Evolutionary conservation across 345 rosid genomes (phyloP).

Genomic region (Arabidopsis arenosa): DNA sequence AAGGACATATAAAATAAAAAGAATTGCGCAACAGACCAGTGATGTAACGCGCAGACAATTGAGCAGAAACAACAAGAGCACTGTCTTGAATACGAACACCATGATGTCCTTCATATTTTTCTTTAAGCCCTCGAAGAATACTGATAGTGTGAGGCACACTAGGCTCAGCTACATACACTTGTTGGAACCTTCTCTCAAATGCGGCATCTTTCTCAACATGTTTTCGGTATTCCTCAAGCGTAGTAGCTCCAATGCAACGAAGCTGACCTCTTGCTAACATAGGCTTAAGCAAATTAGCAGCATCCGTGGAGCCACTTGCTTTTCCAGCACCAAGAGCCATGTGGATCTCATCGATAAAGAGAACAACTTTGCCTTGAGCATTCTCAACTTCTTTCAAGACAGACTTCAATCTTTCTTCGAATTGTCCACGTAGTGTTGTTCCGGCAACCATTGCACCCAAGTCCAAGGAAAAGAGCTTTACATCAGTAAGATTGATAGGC

Average conservation of each 20-base stretch:
- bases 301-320: slow-evolving; percentile 82
- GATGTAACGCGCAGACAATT: slow-evolving; percentile 79
- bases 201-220: slow-evolving; percentile 98
- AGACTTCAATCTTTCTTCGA: slow-evolving; percentile 77
- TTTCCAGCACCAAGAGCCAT: slow-evolving; percentile 94
- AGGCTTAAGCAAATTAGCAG: slow-evolving; percentile 87
- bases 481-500: slow-evolving; percentile 79
- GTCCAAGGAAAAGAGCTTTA: slow-evolving; percentile 77
- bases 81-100: slow-evolving; percentile 88
- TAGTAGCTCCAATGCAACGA: slow-evolving; percentile 89
- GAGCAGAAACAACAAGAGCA: slow-evolving; percentile 78
- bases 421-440: slow-evolving; percentile 80
- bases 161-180: slow-evolving; percentile 88
- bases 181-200: slow-evolving; percentile 89
- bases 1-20: too few species aligned
- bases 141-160: slow-evolving; percentile 78
- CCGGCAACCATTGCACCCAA: slow-evolving; percentile 89
- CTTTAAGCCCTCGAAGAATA: slow-evolving; percentile 89
- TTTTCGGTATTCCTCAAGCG: slow-evolving; percentile 83
- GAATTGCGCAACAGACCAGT: slow-evolving; percentile 56
- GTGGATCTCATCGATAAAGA: slow-evolving; percentile 92
- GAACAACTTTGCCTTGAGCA: slow-evolving; percentile 83
- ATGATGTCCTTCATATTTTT: slow-evolving; percentile 89
- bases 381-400: slow-evolving; percentile 90
- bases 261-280: slow-evolving; percentile 97